Conservation (phyloP, 768 basidiomycete species). For the Leccinum pellstonianum region DNA sequence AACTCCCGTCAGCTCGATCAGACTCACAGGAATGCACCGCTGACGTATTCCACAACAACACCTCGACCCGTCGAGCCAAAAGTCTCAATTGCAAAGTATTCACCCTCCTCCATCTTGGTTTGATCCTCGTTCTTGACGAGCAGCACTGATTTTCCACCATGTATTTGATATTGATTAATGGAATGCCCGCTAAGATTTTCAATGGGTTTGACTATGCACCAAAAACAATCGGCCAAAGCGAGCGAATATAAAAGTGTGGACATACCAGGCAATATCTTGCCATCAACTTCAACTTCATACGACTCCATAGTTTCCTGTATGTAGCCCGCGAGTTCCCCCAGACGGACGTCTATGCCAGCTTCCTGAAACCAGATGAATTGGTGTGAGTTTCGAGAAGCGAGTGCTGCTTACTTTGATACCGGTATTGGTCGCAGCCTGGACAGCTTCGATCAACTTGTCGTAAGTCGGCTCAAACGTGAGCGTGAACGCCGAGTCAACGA, state of each 20-base stretch:
- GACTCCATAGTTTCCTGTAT: slow-evolving; percentile 99
- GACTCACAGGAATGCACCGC: slow-evolving; percentile 16
- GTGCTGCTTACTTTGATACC: slow-evolving; percentile 69
- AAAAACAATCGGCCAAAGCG: neutral
- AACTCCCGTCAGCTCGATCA: slow-evolving; percentile 2
- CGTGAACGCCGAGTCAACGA: slow-evolving; percentile 95
- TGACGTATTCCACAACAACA: slow-evolving; percentile 76
- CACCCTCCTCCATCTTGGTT: slow-evolving; percentile 99
- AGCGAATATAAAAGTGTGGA: neutral
- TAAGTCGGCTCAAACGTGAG: slow-evolving; percentile 87
- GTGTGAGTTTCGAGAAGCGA: slow-evolving; percentile 1
- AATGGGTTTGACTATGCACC: slow-evolving; percentile 81
- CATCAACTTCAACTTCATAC: slow-evolving; percentile 92
- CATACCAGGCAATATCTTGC: slow-evolving; percentile 77
- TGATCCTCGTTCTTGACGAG: slow-evolving; percentile 88
- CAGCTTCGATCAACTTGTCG: slow-evolving; percentile 84
- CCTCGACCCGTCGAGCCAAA: slow-evolving; percentile 97
- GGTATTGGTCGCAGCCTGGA: slow-evolving; percentile 91
- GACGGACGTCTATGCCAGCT: slow-evolving; percentile 92
- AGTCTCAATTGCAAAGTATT: slow-evolving; percentile 98
- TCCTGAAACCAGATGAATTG: slow-evolving; percentile 49
- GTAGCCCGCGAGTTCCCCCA: slow-evolving; percentile 87
- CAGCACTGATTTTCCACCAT: slow-evolving; percentile 90
- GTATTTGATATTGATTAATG: slow-evolving; percentile 87
- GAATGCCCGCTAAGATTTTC: slow-evolving; percentile 93